Evolutionary conservation across 2,329 filamentous ascomycete species (phyloP), one percentile per base, ranked within the genome.

Genomic region (Verticillium nubilum): DNA sequence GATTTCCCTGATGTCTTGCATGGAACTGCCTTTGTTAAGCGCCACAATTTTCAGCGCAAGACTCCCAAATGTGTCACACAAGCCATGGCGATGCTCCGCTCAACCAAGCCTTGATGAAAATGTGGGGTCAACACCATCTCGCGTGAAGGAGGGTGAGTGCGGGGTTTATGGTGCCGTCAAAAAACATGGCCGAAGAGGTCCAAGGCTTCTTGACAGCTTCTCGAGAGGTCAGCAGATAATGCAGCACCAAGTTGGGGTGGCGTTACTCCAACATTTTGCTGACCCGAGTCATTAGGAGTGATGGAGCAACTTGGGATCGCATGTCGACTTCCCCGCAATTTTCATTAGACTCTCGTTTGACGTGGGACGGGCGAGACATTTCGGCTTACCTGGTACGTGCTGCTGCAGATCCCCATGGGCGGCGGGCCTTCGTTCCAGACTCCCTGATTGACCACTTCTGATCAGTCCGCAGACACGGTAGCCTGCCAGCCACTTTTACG

Each of bases 331-430:
- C 42, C 42, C 42, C 42, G 19, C 42, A 50, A 50, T 19, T 50
- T 50, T 50, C n/a, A 23, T 50, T 25, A 50, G 42, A 12, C n/a
- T 50, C 42, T 25, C 42, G 42, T n/a, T 50, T 50, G 19, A 50
- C 42, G 42, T 53, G 52, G 52, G 25, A 53, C 52, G n/a, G 19
- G 26, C 52, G 52, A 53, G 52, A 53, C 52, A 28, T 53, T 53
- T 28, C n/a, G 26, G 52, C 25, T 42, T 29, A 42, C 27, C n/a
- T 23, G 27, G 27, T 23, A 25, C 27, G 27, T 23, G 19, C 47
- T 23, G 23, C 27, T 50, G 57, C 57, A 58, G 57, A 52, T 58
- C 57, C 29, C 56, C 63, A 57, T 61, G 52, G 58, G 52, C 62
- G 42, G 57, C 35, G 60, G 56, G 31, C 55, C 54, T 59, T 56